Evolutionary conservation across 495 filamentous ascomycete species (phyloP).

Genomic region (Clohesyomyces aquaticus): DNA sequence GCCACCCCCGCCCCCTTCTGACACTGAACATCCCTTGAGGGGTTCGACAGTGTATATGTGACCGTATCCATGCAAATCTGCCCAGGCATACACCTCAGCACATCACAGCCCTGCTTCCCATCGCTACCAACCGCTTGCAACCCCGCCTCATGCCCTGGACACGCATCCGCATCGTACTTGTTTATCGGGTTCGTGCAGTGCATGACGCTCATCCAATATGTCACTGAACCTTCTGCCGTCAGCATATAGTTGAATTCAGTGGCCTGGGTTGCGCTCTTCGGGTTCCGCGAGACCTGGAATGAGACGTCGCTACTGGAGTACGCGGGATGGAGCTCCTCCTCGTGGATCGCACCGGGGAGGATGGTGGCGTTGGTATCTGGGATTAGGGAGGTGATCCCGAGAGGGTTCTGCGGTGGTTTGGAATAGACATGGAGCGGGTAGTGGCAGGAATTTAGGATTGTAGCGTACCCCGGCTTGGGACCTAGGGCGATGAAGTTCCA

Average conservation of each 20-base stretch:
- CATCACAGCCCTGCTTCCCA: background rate
- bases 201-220: background rate
- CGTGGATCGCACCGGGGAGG: background rate
- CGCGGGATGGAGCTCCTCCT: background rate
- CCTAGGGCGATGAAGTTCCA: background rate
- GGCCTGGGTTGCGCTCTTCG: background rate
- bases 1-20: background rate
- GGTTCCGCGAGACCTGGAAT: background rate
- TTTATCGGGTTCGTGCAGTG: background rate
- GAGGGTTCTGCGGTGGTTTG: background rate
- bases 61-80: background rate
- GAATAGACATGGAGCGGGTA: background rate
- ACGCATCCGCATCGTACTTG: background rate
- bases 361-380: no score
- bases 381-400: background rate
- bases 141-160: slow-evolving; percentile 1
- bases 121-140: background rate
- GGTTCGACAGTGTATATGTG: background rate
- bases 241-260: background rate
- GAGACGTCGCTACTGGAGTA: background rate
- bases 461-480: background rate
- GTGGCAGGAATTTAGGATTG: background rate
- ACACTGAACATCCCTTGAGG: background rate
- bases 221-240: background rate
- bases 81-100: background rate